Base-by-base conservation (phyloP, 306 rosid species). In the Dryas drummondii region DNA sequence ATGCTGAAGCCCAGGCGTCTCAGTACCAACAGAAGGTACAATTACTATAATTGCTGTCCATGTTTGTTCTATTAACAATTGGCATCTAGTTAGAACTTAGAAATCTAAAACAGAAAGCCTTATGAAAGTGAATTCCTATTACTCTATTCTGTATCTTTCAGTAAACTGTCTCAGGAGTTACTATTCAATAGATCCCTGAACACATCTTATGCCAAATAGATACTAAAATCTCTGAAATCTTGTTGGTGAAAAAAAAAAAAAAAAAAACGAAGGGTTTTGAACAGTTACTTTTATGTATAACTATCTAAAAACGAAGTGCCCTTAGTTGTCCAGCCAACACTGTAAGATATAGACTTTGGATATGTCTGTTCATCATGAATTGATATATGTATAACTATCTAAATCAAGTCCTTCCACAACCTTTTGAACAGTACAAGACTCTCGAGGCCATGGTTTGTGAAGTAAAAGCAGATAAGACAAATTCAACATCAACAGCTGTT, bases 21-120 rank as follows among this genome's bases (percentile, higher is more conserved):
- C 96, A 90, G 82, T 91, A 94, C 86, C 98, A 91, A 82, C 97
- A 94, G 82, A 90, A 94, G 97, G 98, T 91, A 84, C 51, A 49
- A 57, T 17, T 76, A 17, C 52, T 73, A 79, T 51, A 50, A 32
- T 47, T 50, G 17, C 11, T 40, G 14, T 56, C 45, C 44, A 26
- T n/a, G 40, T 51, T 70, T 60, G 54, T 50, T 74, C 40, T 44
- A 44, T 51, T 76, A 16, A 48, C 13, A 49, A 16, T 9, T 6
- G 6, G 49, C 2, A 68, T 22, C 44, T n/a, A 45, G 74, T 17
- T 72, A 9, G 41, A 71, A 16, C n/a, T 27, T 10, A 16, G 2
- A 32, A 62, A 37, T 8, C 14, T 14, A 8, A 62, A 5, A 62
- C 26, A 32, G 37, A 27, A 66, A n/a, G 13, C 62, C 62, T 5